A percentile compares a stretch with the other conserved stretches of the same genome.
Conservation (phyloP, 352 stramenopile species). For the Phytophthora sansomeana region DNA sequence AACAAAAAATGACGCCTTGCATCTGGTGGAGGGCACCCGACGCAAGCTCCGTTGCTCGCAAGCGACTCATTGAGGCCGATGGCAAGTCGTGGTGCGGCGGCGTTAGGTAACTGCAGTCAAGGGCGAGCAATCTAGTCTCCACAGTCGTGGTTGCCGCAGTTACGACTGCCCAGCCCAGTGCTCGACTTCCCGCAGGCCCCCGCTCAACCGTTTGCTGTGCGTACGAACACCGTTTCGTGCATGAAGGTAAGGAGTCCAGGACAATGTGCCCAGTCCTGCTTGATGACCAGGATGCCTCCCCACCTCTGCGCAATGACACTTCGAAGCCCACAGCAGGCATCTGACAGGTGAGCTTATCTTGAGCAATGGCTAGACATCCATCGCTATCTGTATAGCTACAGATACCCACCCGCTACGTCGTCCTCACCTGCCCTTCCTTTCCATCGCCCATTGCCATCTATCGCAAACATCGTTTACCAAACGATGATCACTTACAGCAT, state of each 20-base stretch:
- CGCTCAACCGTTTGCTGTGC: background rate
- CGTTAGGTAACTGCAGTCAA: background rate
- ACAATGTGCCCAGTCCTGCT: no score
- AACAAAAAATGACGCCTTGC: constrained; percentile 10
- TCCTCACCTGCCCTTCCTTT: constrained; percentile 3
- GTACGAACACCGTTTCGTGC: background rate
- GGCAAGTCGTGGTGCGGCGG: no score
- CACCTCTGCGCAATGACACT: background rate
- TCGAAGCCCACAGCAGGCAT: background rate
- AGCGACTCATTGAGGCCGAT: background rate
- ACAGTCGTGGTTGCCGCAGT: background rate
- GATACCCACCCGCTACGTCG: background rate
- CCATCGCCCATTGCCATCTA: background rate
- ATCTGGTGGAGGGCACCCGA: constrained; percentile 16
- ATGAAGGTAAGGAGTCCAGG: no score
- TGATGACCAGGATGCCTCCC: no score
- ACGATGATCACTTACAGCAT: no score
- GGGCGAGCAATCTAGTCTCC: background rate
- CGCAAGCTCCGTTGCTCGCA: background rate
- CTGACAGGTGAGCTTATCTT: background rate
- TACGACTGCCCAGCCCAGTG: background rate
- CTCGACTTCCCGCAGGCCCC: no score
- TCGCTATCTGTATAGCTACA: background rate
- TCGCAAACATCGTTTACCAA: no score
- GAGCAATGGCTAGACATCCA: background rate